Evolutionary conservation across 805 yeast genomes (phyloP), one percentile per base, ranked within the genome.

Genomic region (Peterozyma xylosa): DNA sequence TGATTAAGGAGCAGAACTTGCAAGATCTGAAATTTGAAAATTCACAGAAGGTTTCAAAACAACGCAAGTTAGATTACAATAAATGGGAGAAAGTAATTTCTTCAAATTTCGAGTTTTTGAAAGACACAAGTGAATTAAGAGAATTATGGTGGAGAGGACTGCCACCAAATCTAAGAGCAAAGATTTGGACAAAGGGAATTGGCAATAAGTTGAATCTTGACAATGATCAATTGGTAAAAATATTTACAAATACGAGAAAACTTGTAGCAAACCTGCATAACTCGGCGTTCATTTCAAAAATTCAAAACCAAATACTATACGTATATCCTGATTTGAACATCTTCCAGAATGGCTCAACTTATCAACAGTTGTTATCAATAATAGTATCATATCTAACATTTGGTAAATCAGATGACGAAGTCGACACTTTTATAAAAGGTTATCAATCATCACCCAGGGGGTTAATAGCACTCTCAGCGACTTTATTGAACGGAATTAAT

Each of bases 141-240:
- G 81, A 77, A 47, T 57, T 78, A 30, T 76, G 80, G 76, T 78
- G 84, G 84, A 60, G 80, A 33, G 81, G 81, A 4, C 54, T 79
- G 3, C 80, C 84, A 1, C 33, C 52, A n/a, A 53, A 54, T 16
- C 52, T 67, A 5, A 62, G 89, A 37, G 56, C 64, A 5, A 55
- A 57, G 10, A 63, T 81, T 2, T 83, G 89, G 89, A 54, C 59
- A 46, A 57, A 57, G 38, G 73, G 68, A 47, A 57, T 73, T 32
- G 73, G 71, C 2, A 64, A 64, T 45, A 50, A 50, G 18, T 47
- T 60, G 17, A 34, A 51, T 4, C 41, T 62, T 33, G 35, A 21
- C 36, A 15, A 30, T 14, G 36, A 41, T 45, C 39, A 40, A 34
- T 29, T 18, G 15, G 13, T 32, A 5, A 32, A 32, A 10, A 32